Percentiles rank a stretch among this genome's conserved stretches.
phyloP scores from a whole-genome alignment of 345 rosid genomes.

The sweet orange (Citrus sinensis) region DNA sequence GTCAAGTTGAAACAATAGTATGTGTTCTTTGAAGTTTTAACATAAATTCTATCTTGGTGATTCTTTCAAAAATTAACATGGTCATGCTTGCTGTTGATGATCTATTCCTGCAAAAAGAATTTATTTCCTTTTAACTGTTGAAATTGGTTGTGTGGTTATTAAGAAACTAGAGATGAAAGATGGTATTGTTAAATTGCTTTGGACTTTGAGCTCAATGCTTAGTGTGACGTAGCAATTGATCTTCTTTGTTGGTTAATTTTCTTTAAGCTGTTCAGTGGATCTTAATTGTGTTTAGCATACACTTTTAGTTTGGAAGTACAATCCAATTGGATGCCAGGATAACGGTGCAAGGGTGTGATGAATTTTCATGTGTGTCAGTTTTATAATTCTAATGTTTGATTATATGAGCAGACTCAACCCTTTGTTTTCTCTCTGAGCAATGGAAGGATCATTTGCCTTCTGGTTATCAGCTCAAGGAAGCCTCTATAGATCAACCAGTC shows the following conservation, averaged over 20 bases:
- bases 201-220: background rate
- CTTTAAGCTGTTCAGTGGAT: background rate
- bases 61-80: background rate
- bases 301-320: slow-evolving; percentile 13
- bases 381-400: slow-evolving; percentile 10
- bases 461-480: slow-evolving; percentile 77
- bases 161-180: background rate
- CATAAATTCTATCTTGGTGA: background rate
- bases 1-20: background rate
- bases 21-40: background rate
- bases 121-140: background rate
- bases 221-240: background rate
- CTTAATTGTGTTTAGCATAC: background rate
- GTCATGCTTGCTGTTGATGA: background rate
- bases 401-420: slow-evolving; percentile 66
- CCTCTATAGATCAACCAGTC: slow-evolving; percentile 76
- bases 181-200: background rate
- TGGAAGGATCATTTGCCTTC: slow-evolving; percentile 80
- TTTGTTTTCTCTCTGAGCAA: slow-evolving; percentile 69
- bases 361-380: background rate
- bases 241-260: background rate
- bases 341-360: background rate
- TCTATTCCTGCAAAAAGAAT: background rate
- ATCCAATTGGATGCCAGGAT: background rate
- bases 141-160: background rate